These are phyloP conservation scores for Hymenoscyphus infarciens DNA, from an alignment of 2,329 filamentous ascomycete species.

Conservation along the genomic window DNA sequence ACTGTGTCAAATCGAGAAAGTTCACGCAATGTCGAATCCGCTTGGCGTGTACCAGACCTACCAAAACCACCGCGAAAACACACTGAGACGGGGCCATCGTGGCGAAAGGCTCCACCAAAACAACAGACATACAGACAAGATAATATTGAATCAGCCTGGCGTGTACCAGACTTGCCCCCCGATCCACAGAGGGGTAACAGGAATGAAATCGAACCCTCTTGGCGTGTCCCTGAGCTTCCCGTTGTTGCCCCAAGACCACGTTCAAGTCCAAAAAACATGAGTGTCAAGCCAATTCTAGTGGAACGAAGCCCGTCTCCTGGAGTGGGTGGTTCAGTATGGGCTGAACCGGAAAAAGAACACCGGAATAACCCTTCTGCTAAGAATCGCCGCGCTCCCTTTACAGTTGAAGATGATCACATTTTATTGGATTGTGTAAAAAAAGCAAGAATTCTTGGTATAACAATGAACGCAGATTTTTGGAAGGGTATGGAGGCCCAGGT, in stretches of 20 bases:
- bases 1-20: conserved; percentile 7
- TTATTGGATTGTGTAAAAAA: conserved; percentile 27
- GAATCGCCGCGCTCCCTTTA: conserved; percentile 18
- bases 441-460: conserved; percentile 9
- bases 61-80: conserved; percentile 4
- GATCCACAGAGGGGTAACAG: not conserved
- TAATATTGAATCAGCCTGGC: conserved; percentile 6
- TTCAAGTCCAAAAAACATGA: conserved; percentile 1
- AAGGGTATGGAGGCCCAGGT: conserved; percentile 25
- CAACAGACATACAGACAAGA: not conserved
- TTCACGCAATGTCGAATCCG: conserved; percentile 26
- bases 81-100: not conserved
- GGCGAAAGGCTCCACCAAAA: not conserved
- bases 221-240: conserved; percentile 23
- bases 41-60: conserved; percentile 28
- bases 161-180: not conserved
- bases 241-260: conserved; percentile 13
- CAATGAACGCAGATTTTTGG: conserved; percentile 21
- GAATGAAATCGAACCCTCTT: conserved; percentile 12
- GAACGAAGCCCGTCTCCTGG: conserved; percentile 29
- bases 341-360: conserved; percentile 13
- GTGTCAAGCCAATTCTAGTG: conserved; percentile 16
- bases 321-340: conserved; percentile 31
- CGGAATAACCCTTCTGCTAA: not conserved
- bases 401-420: conserved; percentile 28